phyloP scores from a whole-genome alignment of 441 rosid genomes.

The Gossypium davidsonii region DNA sequence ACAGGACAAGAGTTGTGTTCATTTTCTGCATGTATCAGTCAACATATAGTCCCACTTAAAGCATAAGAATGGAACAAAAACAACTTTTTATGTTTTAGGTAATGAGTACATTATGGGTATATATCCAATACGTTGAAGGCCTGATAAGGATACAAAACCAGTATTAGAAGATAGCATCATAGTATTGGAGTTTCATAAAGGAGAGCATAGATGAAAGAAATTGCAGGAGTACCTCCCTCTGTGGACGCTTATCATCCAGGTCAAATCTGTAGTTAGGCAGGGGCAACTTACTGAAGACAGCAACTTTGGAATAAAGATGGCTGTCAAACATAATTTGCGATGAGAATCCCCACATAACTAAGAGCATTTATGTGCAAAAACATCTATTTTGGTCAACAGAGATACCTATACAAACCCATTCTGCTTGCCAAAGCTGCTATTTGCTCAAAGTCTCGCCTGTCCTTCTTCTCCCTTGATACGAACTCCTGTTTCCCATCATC shows the following conservation, averaged over 20 bases:
- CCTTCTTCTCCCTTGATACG: constrained; percentile 79
- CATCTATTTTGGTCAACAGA: constrained; percentile 7
- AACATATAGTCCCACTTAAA: background rate
- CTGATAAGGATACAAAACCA: background rate
- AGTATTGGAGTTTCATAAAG: background rate
- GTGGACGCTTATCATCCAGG: constrained; percentile 84
- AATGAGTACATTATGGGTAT: background rate
- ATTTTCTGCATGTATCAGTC: background rate
- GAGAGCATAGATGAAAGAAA: background rate
- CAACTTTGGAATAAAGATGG: constrained; percentile 68
- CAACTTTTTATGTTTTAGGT: background rate
- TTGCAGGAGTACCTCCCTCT: constrained; percentile 60
- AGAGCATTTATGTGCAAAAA: background rate
- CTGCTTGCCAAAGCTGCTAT: constrained; percentile 62
- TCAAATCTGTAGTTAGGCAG: constrained; percentile 94
- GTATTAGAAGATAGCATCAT: background rate
- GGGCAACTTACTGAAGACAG: constrained; percentile 79
- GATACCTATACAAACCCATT: constrained; percentile 79
- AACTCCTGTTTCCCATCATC: constrained; percentile 62
- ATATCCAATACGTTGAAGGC: background rate
- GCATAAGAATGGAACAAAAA: background rate
- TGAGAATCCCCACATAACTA: constrained; percentile 12
- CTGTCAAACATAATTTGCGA: constrained; percentile 38
- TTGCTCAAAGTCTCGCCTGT: constrained; percentile 67
- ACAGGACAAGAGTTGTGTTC: background rate